Evolutionary conservation across 768 basidiomycete genomes (phyloP), one percentile per base, ranked within the genome.

Genomic region (Kwoniella pini): DNA sequence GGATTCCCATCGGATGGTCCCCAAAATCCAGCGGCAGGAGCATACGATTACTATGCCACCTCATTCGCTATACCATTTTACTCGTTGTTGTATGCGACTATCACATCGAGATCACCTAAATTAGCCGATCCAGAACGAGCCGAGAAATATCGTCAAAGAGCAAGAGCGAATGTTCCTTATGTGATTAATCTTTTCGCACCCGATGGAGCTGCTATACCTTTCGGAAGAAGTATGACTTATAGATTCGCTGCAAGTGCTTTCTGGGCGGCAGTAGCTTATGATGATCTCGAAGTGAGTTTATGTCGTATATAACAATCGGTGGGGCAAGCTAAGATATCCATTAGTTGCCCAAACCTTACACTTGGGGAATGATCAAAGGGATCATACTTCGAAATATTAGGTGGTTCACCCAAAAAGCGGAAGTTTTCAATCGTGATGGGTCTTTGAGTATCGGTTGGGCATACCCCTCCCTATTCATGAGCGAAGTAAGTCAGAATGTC

Each of bases 141-240:
- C 64, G 83, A 85, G 63, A 85, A 85, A 63, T 89, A 86, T 79
- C 80, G 85, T 28, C 82, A 85, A 51, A 80, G 87, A 36, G 88
- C 86, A 0, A 80, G 82, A 11, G 75, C 81, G n/a, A 65, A 68
- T 46, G 31, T 57, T 11, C 55, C 44, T 12, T 28, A 57, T 28
- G 31, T 60, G 3, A 39, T 67, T 21, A 60, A 71, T 27, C 60
- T 71, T 3, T 67, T 68, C 30, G 64, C 58, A 2, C 64, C 67
- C 12, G 60, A 68, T 26, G 88, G 88, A 4, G 85, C 87, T 22
- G 86, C 85, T 0, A 86, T 89, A 65, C 86, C 88, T 0, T 90
- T 89, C 67, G 89, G 88, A 3, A 79, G 88, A 49, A 87, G 86
- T 63, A 81, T 89, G 80, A 86, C 86, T 3, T 89, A 89, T 71